Evolutionary conservation across 306 rosid species (phyloP), one percentile per base, ranked within the genome.

Genomic region (Spatholobus suberectus): DNA sequence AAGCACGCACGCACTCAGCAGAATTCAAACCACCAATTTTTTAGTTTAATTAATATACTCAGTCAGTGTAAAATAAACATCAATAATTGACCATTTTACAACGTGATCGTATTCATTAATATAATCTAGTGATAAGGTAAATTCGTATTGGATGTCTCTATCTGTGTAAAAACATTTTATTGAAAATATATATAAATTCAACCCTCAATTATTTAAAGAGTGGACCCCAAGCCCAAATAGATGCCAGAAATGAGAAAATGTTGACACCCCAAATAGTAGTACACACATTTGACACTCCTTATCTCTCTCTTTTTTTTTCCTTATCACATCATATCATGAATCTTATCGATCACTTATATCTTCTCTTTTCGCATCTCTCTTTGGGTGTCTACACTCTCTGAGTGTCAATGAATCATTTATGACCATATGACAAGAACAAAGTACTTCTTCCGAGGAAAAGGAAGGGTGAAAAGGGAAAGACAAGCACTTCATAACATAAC

Each of bases 401-500:
- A n/a, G n/a, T n/a, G n/a, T n/a, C n/a, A n/a, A n/a, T n/a, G n/a
- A n/a, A n/a, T n/a, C n/a, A n/a, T n/a, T n/a, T n/a, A n/a, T n/a
- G n/a, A n/a, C n/a, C 18, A 38, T 4, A 40, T 27, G 41, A 75
- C 27, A 58, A 82, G 18, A 74, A 62, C 6, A 24, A 70, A 67
- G 29, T 37, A 57, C 14, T 47, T 63, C 9, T 52, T 52, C 26
- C 35, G 55, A 55, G 8, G 47, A 41, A 59, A 18, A 14, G 5
- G 3, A 46, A 46, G 11, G 18, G n/a, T n/a, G 63, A 3, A 61
- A 59, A 66, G 61, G 61, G 35, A 81, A 71, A 75, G 74, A 37
- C 9, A 73, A 26, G 9, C 47, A 65, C 57, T 76, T 76, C 81
- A 46, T 59, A 73, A 72, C 8, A 83, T 35, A 40, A 72, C 77